Conservation (phyloP, 2,329 filamentous ascomycete species). For the Scedosporium dehoogii region DNA sequence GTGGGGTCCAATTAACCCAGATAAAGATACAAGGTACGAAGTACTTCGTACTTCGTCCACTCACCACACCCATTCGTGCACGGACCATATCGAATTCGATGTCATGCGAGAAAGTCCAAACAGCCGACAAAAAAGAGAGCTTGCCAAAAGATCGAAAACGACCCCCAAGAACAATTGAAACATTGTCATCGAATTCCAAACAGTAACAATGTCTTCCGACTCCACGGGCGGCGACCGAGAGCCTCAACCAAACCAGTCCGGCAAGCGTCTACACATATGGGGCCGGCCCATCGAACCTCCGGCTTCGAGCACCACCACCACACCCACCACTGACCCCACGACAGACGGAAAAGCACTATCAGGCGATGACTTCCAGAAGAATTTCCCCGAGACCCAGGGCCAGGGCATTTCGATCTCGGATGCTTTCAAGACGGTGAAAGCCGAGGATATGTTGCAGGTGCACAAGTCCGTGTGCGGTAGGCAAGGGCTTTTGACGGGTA, state of each 20-base stretch:
- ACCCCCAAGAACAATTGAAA: not conserved
- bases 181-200: not conserved
- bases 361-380: constrained; percentile 11
- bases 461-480: constrained; percentile 77
- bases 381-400: constrained; percentile 11
- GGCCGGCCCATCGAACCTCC: constrained; percentile 21
- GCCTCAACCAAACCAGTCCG: not conserved
- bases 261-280: constrained; percentile 27
- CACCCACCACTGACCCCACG: not conserved
- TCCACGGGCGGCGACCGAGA: not conserved
- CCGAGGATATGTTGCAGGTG: constrained; percentile 60
- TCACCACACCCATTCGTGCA: not conserved
- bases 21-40: not conserved
- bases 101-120: not conserved
- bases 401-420: constrained; percentile 30
- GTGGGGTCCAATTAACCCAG: not conserved
- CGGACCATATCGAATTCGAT: not conserved
- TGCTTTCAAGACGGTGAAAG: constrained; percentile 56
- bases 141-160: not conserved
- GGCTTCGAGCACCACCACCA: constrained; percentile 10
- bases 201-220: not conserved
- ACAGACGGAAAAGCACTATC: constrained; percentile 3
- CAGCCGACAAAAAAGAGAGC: not conserved
- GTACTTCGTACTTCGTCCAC: too few species aligned
- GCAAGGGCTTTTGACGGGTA: constrained; percentile 73